phyloP scores from a whole-genome alignment of 768 basidiomycete genomes.

The Kwoniella pini region DNA sequence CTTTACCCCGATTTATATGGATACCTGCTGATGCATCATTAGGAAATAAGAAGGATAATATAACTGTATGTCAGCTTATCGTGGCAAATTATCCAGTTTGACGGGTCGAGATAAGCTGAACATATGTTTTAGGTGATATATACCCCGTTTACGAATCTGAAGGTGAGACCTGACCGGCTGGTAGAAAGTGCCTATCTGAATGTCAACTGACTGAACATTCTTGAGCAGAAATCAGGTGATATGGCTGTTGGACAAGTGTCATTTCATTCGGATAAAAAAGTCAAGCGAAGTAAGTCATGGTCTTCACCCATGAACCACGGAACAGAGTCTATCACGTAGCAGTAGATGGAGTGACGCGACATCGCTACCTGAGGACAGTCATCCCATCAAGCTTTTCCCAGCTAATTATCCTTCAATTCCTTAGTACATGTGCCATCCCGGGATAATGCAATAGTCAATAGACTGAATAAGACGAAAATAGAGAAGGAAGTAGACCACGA shows the following conservation, averaged over 20 bases:
- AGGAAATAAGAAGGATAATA: slow-evolving; percentile 95
- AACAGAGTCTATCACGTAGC: no score
- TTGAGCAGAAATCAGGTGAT: slow-evolving; percentile 92
- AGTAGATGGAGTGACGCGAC: no score
- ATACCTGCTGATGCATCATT: not conserved
- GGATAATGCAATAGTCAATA: slow-evolving; percentile 86
- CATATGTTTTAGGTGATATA: slow-evolving; percentile 68
- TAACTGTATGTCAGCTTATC: slow-evolving; percentile 60
- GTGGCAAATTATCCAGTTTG: not conserved
- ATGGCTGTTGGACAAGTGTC: slow-evolving; percentile 97
- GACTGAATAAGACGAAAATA: slow-evolving; percentile 88
- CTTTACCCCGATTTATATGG: not conserved
- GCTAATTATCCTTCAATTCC: not conserved
- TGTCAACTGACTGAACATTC: no score
- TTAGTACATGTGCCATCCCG: slow-evolving; percentile 75
- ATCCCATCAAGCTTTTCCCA: not conserved
- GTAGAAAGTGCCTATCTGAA: not conserved
- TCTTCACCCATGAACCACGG: not conserved
- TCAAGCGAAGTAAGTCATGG: slow-evolving; percentile 69
- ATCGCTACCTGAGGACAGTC: no score
- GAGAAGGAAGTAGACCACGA: slow-evolving; percentile 87
- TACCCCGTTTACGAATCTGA: slow-evolving; percentile 87
- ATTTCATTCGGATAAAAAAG: slow-evolving; percentile 86
- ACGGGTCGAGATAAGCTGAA: not conserved
- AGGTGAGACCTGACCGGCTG: slow-evolving; percentile 59